Evolutionary conservation across 2,329 filamentous ascomycete genomes (phyloP), one percentile per base, ranked within the genome.

Genomic region (Calcarisporium arbuscula): DNA sequence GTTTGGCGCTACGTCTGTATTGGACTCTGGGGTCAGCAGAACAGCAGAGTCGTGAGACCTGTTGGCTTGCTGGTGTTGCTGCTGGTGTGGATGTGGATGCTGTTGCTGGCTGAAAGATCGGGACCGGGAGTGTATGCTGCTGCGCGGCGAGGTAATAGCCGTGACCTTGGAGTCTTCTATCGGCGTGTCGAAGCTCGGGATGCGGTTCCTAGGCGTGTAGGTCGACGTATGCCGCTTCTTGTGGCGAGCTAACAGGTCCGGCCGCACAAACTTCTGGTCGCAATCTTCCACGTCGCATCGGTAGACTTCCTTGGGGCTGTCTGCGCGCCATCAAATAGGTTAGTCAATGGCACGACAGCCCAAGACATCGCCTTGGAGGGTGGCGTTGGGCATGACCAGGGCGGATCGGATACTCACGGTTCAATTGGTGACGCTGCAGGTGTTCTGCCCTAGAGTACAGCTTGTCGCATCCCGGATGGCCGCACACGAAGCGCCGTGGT

Each of bases 371-470:
- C n/a, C n/a, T n/a, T n/a, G n/a, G n/a, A n/a, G n/a, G n/a, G n/a
- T n/a, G n/a, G n/a, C n/a, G n/a, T n/a, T n/a, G n/a, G n/a, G n/a
- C n/a, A n/a, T n/a, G n/a, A n/a, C n/a, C n/a, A n/a, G n/a, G n/a
- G 22, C 22, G 14, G 14, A 9, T 25, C 10, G 19, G 30, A 28
- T 20, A 67, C 79, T 59, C 70, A 88, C 84, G 85, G 54, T 90
- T 90, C 52, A 90, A 57, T 62, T 89, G 82, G 60, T 90, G 85
- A 32, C 85, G 69, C 60, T 88, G 85, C 37, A 90, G 68, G 60
- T 90, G 85, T 57, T 90, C 85, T 8, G 83, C 82, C 41, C 85
- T 70, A 35, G 84, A 87, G 57, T 90, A 90, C 39, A 80, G 72
- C 68, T 88, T 89, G 44, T 81, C 81, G 57, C 85, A 92, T 23